Base-by-base conservation (phyloP, 73 alveolate species). In the Symbiodinium natans region DNA sequence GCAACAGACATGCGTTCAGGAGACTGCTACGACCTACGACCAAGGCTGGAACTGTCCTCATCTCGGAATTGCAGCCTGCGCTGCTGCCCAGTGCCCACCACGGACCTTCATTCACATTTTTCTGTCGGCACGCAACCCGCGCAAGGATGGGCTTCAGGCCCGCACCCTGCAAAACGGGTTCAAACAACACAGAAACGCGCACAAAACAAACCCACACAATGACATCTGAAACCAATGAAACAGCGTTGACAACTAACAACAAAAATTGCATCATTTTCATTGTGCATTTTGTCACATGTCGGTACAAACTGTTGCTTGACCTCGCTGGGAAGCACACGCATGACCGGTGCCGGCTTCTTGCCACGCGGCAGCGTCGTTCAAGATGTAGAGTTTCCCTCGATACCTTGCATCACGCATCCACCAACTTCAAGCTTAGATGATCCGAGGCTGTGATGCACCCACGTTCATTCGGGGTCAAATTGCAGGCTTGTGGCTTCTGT, bases 291-390 rank as follows among this genome's bases (percentile, higher is more conserved):
- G 17, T 19, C 13, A 9, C 36, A 31, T 5, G 34, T 33, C 19
- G 27, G 10, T 19, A n/a, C 34, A 21, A 71, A n/a, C 40, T 19
- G 84, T 10, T 19, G 40, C 84, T 4, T 73, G 40, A 73, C 36
- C 29, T 1, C 68, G 40, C 46, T 36, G 46, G 86, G 86, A 9
- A n/a, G 52, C 86, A 80, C 41, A 56, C 94, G 94, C 94, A 38
- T 86, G 94, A 33, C 94, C 94, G 17, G 73, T 86, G 84, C 94
- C 94, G 83, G 94, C 94, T 41, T 86, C 94, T 86, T 86, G 94
- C 94, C 94, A 86, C 40, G 94, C 94, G 63, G 94, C 71, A 71
- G 71, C 94, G 34, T 86, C 94, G 94, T 80, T 86, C 94, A 86
- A 63, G 42, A 86, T 86, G 94, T 86, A 86, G 68, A 86, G 83